A percentile compares a stretch with the other conserved stretches of the same genome.
Evolutionary conservation across 2,329 filamentous ascomycete species (phyloP).

Genomic region (Xylaria sp.): DNA sequence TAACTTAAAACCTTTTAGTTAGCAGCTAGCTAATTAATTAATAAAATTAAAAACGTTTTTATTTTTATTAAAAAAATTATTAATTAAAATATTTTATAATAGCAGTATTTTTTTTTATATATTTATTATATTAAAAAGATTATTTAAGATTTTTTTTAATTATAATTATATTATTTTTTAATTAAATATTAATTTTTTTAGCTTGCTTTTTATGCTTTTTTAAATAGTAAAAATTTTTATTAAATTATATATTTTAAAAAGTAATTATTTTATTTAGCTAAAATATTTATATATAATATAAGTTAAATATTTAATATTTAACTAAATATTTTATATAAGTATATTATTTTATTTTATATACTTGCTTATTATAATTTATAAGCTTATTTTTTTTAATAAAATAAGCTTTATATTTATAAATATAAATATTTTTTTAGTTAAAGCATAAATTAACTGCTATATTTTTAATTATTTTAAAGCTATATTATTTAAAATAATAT

Average conservation of each 20-base stretch:
- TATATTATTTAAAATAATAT: constrained; percentile 10
- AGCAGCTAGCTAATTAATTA: not conserved
- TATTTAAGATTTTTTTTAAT: not conserved
- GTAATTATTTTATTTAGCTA: constrained; percentile 9
- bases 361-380: not conserved
- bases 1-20: not conserved
- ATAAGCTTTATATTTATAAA: constrained; percentile 2
- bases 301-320: not conserved
- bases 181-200: not conserved
- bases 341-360: not conserved
- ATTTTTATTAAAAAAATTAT: not conserved
- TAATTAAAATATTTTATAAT: not conserved
- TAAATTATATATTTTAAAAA: not conserved
- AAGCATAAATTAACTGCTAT: not conserved
- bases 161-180: not conserved
- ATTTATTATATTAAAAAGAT: not conserved
- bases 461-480: not conserved
- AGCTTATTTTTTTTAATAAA: not conserved
- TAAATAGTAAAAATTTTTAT: not conserved
- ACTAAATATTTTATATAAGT: constrained; percentile 11
- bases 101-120: not conserved
- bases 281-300: constrained; percentile 3
- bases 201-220: no score
- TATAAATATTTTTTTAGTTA: not conserved
- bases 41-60: not conserved